A percentile compares a stretch with the other conserved stretches of the same genome.
phyloP scores from a whole-genome alignment of 768 basidiomycete genomes.

The Mycena vitilis region DNA sequence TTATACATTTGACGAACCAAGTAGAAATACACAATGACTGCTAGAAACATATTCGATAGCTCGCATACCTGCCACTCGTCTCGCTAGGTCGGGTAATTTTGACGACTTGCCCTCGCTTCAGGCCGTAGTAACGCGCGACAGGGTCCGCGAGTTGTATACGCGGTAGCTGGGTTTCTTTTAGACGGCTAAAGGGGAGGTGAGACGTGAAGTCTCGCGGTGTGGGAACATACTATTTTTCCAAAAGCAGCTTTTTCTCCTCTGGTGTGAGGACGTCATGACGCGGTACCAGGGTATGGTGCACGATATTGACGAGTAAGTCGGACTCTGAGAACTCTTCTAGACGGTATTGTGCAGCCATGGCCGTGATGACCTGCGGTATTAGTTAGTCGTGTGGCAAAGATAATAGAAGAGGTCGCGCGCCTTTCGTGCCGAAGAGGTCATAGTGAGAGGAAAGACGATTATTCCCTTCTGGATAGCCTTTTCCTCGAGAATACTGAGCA shows the following conservation, averaged over 20 bases:
- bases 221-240: constrained; percentile 90
- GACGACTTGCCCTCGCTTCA: constrained; percentile 95
- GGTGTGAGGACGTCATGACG: constrained; percentile 87
- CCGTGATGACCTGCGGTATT: constrained; percentile 81
- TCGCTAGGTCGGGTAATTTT: constrained; percentile 98
- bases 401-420: constrained; percentile 50
- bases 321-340: constrained; percentile 98
- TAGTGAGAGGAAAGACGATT: constrained; percentile 94
- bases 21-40: constrained; percentile 4
- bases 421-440: constrained; percentile 97
- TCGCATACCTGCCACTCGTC: constrained; percentile 94
- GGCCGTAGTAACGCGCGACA: constrained; percentile 98
- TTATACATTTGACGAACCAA: not conserved
- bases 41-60: constrained; percentile 91
- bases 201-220: constrained; percentile 25
- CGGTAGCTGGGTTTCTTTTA: constrained; percentile 97
- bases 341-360: constrained; percentile 86
- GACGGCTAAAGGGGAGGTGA: constrained; percentile 67
- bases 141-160: constrained; percentile 97
- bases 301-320: constrained; percentile 97
- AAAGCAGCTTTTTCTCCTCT: constrained; percentile 87
- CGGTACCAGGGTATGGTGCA: constrained; percentile 94
- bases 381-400: constrained; percentile 30
- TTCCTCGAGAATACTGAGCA: constrained; percentile 91
- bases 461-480: constrained; percentile 91